Base-by-base conservation (phyloP, 2,329 filamentous ascomycete species). In the Xylaria sp. region DNA sequence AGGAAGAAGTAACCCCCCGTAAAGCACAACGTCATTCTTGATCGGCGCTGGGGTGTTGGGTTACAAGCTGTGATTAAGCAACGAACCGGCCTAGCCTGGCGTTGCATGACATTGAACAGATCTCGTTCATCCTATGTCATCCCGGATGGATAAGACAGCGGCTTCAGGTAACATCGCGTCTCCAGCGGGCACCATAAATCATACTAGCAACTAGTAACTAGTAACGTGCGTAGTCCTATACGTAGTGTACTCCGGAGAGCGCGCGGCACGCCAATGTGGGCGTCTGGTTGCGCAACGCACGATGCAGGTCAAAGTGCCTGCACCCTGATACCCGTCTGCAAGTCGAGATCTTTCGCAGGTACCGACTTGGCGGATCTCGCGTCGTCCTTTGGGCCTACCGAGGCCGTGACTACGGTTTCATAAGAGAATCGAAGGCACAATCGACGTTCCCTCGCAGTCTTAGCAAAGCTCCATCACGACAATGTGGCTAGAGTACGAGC, bases 81-180 rank as follows among this genome's bases (percentile, higher is more conserved):
- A 45, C 50, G 51, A 53, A 55, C 65, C 57, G 66, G 45, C 55
- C 66, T 61, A 25, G 68, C 66, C 53, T 19, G 50, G 38, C 45
- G 21, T 59, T 56, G 62, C 62, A 62, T 65, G 54, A 53, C 31
- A 57, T 62, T 67, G 60, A 67, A 65, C 59, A 68, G 67, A 70
- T 71, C 64, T 60, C 47, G 66, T 73, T 73, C 70, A 63, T 73
- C 70, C 68, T 71, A 72, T 73, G 42, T 64, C 54, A 63, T 65
- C 61, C 62, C 55, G 65, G 53, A 64, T 46, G 49, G 38, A 42
- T 21, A 37, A 57, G 53, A 53, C 51, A 49, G 53, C 63, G 53
- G 60, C 42, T 49, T 53, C 52, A 56, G 53, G 63, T 60, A 61
- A 64, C 64, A 64, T 64, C 53, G 54, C 57, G 46, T 38, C 49